phyloP scores from a whole-genome alignment of 768 basidiomycete genomes.

The Serendipita sp. region DNA sequence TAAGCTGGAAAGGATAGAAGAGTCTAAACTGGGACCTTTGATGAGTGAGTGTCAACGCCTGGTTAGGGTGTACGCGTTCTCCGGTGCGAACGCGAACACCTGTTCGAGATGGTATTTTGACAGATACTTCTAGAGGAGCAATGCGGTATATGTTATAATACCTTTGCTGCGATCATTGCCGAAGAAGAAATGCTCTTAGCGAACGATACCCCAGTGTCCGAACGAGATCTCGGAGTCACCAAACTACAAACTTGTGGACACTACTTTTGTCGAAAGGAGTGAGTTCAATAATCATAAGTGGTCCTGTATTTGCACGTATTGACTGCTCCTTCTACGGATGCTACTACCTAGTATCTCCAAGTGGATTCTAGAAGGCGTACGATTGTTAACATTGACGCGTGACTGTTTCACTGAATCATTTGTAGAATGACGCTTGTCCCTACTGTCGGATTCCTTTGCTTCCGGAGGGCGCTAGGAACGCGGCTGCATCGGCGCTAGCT shows the following conservation, averaged over 20 bases:
- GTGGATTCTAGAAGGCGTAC: conserved; percentile 4
- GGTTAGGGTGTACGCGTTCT: no score
- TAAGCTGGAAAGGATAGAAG: neutral
- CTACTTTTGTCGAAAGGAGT: conserved; percentile 8
- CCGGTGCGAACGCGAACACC: no score
- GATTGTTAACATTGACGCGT: neutral
- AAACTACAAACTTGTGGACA: conserved; percentile 41
- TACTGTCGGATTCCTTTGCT: neutral
- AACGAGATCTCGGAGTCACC: conserved; percentile 57
- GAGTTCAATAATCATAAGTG: neutral
- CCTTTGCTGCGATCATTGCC: conserved; percentile 49
- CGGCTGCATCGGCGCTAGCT: neutral
- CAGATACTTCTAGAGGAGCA: conserved; percentile 33
- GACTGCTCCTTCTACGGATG: neutral
- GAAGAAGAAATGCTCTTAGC: conserved; percentile 59
- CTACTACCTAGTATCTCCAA: neutral
- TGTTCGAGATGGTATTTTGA: neutral
- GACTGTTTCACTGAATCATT: neutral
- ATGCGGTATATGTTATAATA: conserved; percentile 62
- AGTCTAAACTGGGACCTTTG: neutral
- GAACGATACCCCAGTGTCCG: conserved; percentile 62
- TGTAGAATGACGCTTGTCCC: neutral
- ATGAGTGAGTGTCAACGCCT: neutral
- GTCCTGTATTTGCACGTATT: neutral
- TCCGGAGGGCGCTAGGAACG: neutral